Percentiles rank a stretch among this genome's conserved stretches.
phyloP scores from a whole-genome alignment of 345 rosid species.

The Euphorbia lathyris region DNA sequence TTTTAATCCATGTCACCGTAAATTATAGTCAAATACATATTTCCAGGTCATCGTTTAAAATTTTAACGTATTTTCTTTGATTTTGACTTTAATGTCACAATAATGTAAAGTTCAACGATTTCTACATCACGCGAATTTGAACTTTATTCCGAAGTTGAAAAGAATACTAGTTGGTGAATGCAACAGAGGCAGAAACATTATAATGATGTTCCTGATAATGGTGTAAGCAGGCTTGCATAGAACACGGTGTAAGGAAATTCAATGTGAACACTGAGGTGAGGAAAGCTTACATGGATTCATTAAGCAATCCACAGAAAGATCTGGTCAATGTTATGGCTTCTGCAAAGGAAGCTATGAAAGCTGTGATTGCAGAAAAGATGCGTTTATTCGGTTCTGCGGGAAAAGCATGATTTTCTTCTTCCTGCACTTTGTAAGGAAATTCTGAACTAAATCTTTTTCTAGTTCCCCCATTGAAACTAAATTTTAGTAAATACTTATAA shows the following conservation, averaged over 20 bases:
- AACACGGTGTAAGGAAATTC: constrained; percentile 79
- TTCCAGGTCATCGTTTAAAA: no score
- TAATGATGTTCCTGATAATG: constrained; percentile 6
- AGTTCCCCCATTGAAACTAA: not conserved
- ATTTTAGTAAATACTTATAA: no score
- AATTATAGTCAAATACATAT: no score
- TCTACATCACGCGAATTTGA: no score
- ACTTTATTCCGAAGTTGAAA: constrained; percentile 6
- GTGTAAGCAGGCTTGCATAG: constrained; percentile 57
- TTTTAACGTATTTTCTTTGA: no score
- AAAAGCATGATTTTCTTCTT: constrained; percentile 45
- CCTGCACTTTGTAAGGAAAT: not conserved
- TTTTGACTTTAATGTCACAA: no score
- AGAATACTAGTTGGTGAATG: not conserved
- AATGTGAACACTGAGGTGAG: constrained; percentile 90
- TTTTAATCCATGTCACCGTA: no score
- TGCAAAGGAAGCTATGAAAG: constrained; percentile 79
- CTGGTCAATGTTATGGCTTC: constrained; percentile 73
- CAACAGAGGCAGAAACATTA: constrained; percentile 2
- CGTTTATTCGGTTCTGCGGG: constrained; percentile 82
- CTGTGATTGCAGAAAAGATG: constrained; percentile 77
- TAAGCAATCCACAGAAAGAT: constrained; percentile 52
- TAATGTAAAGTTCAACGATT: no score
- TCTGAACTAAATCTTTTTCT: not conserved
- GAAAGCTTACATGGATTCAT: constrained; percentile 71